A percentile compares a stretch with the other conserved stretches of the same genome.
Conservation (phyloP, 176 grass and related monocot species). For the Bonia amplexicaulis region DNA sequence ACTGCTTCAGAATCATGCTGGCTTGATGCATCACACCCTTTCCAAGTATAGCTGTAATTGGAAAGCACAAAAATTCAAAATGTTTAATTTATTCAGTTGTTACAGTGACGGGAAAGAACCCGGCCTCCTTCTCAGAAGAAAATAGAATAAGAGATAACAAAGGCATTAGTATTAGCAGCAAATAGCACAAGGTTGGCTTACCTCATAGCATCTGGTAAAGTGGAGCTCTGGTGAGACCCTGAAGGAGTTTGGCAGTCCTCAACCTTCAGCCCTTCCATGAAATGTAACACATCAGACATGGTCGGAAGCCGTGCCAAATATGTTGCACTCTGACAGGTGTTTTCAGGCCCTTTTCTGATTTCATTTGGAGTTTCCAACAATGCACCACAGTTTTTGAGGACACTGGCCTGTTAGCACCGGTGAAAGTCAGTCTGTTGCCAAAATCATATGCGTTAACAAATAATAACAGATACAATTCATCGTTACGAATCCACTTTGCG, state of each 20-base stretch:
- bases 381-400: conserved; percentile 1
- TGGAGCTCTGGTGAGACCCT: conserved; percentile 27
- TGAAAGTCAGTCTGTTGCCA: conserved; percentile 10
- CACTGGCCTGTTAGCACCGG: conserved; percentile 24
- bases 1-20: background rate
- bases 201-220: conserved; percentile 37
- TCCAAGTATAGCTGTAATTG: conserved; percentile 26
- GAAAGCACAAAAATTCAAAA: background rate
- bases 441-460: background rate
- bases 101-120: background rate
- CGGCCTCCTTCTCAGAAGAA: background rate
- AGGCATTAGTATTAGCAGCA: background rate
- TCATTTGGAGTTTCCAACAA: conserved; percentile 34
- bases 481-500: background rate
- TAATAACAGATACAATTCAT: background rate
- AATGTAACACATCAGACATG: conserved; percentile 10
- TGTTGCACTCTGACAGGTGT: background rate
- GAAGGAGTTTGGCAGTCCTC: conserved; percentile 28
- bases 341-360: conserved; percentile 20
- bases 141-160: background rate
- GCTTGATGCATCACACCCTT: conserved; percentile 25
- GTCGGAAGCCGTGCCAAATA: background rate
- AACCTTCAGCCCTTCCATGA: conserved; percentile 1
- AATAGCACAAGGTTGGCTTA: conserved; percentile 8
- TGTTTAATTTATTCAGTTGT: background rate